These are phyloP conservation scores for Allomyces macrogynus DNA, from an alignment of 192 early-diverging fungal species.

Conservation along the genomic window DNA sequence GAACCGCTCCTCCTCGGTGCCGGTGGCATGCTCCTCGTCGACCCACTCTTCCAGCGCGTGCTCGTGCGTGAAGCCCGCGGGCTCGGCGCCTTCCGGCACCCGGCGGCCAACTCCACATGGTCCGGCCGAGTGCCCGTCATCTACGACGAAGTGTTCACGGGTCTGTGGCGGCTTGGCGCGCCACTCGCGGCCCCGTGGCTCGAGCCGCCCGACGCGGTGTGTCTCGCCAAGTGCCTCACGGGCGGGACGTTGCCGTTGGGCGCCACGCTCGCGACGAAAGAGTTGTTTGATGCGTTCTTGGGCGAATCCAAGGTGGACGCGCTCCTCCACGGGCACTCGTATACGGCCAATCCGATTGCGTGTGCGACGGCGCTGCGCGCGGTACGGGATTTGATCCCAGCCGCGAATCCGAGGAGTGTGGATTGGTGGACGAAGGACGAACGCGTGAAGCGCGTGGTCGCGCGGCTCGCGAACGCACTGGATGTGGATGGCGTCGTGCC, in stretches of 20 bases:
- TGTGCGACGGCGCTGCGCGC: conserved; percentile 42
- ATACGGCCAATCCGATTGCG: conserved; percentile 64
- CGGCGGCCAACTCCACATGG: neutral
- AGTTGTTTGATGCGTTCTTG: conserved; percentile 45
- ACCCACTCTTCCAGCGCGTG: conserved; percentile 51
- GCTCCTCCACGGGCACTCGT: conserved; percentile 62
- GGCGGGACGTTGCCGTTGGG: conserved; percentile 53
- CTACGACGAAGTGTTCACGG: conserved; percentile 66
- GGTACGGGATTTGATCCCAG: conserved; percentile 24
- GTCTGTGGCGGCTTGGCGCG: conserved; percentile 44
- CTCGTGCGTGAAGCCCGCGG: conserved; percentile 29
- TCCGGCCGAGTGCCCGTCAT: conserved; percentile 33
- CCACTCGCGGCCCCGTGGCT: conserved; percentile 15
- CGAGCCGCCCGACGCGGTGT: conserved; percentile 48
- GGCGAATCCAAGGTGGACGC: conserved; percentile 41
- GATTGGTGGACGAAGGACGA: conserved; percentile 8
- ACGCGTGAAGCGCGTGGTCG: conserved; percentile 8
- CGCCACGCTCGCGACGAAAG: conserved; percentile 36
- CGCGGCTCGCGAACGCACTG: conserved; percentile 26
- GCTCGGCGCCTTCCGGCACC: neutral
- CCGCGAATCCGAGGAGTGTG: conserved; percentile 14
- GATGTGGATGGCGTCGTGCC: conserved; percentile 42
- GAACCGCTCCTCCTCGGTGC: conserved; percentile 66
- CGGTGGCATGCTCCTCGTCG: conserved; percentile 65
- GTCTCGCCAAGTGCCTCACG: conserved; percentile 57